These are phyloP conservation scores for Solanum clarkiae DNA, from an alignment of 257 asterid species.

Conservation along the genomic window DNA sequence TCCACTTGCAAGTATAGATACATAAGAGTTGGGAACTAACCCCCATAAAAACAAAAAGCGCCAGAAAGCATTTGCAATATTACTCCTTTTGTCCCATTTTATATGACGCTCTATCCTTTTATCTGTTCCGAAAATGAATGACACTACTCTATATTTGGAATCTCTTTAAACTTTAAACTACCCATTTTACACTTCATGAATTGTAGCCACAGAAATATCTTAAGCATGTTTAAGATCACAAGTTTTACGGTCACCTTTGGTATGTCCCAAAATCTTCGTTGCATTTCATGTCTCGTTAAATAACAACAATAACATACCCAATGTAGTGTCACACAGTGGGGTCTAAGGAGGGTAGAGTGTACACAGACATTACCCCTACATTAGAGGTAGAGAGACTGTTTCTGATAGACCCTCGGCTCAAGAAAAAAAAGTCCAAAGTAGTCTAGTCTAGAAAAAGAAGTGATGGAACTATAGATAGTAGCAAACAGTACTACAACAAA, in stretches of 20 bases:
- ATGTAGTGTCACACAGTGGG: background rate
- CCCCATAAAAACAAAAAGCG: background rate
- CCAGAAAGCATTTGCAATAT: background rate
- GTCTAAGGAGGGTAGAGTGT: background rate
- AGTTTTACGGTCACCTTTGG: background rate
- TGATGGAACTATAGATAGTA: background rate
- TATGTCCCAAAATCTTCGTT: background rate
- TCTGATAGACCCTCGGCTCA: background rate
- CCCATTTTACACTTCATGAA: background rate
- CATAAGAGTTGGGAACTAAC: background rate
- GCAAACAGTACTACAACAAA: background rate
- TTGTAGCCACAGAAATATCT: background rate
- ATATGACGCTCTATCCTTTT: background rate
- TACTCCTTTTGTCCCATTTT: background rate
- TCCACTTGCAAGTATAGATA: background rate
- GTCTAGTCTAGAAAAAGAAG: background rate
- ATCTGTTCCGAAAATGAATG: background rate
- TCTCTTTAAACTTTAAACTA: background rate
- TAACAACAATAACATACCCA: too few relatives aligned
- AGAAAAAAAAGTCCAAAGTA: background rate
- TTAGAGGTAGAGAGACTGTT: background rate
- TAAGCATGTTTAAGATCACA: background rate
- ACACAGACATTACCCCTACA: background rate
- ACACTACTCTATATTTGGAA: background rate
- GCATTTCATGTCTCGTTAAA: background rate